Percentiles rank a stretch among this genome's conserved stretches.
phyloP scores from a whole-genome alignment of 805 yeast species.

The Starmera caribaea region DNA sequence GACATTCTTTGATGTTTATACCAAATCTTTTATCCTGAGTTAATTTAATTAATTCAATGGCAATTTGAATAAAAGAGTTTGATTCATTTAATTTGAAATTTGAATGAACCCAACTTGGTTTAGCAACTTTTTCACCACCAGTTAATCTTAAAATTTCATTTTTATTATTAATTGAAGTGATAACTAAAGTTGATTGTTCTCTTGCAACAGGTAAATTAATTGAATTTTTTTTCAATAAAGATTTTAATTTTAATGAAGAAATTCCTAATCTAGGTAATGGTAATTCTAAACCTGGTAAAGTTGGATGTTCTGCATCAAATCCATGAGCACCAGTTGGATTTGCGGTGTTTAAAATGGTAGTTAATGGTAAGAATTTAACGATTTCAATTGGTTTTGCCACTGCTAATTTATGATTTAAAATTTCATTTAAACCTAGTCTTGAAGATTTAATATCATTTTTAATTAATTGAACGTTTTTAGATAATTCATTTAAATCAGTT shows the following conservation, averaged over 20 bases:
- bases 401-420: slow-evolving; percentile 69
- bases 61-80: slow-evolving; percentile 30
- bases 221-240: slow-evolving; percentile 45
- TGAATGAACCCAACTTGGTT: slow-evolving; percentile 87
- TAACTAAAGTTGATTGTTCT: slow-evolving; percentile 66
- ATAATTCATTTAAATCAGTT: slow-evolving; percentile 18
- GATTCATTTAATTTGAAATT: slow-evolving; percentile 49
- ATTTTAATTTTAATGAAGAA: slow-evolving; percentile 56
- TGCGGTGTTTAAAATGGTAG: slow-evolving; percentile 48
- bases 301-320: slow-evolving; percentile 54
- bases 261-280: slow-evolving; percentile 70
- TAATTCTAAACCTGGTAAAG: slow-evolving; percentile 63
- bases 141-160: slow-evolving; percentile 67
- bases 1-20: slow-evolving; percentile 51
- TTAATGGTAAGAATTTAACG: slow-evolving; percentile 67
- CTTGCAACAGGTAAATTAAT: slow-evolving; percentile 57
- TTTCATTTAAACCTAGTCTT: slow-evolving; percentile 72
- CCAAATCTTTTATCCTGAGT: slow-evolving; percentile 65
- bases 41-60: slow-evolving; percentile 46
- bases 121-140: slow-evolving; percentile 62
- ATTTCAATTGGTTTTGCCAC: slow-evolving; percentile 64
- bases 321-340: slow-evolving; percentile 63
- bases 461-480: slow-evolving; percentile 30
- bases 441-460: slow-evolving; percentile 48
- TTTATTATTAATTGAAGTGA: slow-evolving; percentile 31